Evolutionary conservation across 768 basidiomycete species (phyloP).

Genomic region (Serendipita sp.): DNA sequence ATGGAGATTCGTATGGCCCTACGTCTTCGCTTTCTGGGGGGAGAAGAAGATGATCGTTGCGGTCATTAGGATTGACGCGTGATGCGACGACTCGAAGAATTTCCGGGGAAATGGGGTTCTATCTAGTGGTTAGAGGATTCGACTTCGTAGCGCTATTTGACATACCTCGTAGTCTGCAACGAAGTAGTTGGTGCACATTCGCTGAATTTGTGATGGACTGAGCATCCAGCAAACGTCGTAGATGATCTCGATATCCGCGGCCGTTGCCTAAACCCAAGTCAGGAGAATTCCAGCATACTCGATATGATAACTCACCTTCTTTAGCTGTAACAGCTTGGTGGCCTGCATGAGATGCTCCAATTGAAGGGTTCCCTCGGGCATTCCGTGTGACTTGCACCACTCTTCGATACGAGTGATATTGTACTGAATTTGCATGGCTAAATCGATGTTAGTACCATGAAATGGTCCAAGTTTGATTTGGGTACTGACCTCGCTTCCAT

Average conservation of each 20-base stretch:
- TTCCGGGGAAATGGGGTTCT: slow-evolving; percentile 96
- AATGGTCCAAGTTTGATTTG: background rate
- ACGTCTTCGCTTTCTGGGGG: slow-evolving; percentile 96
- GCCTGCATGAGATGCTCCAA: slow-evolving; percentile 99
- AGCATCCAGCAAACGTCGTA: slow-evolving; percentile 99
- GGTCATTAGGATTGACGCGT: slow-evolving; percentile 88
- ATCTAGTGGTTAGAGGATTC: slow-evolving; percentile 8
- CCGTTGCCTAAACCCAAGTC: slow-evolving; percentile 45
- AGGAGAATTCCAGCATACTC: background rate
- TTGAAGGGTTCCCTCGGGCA: slow-evolving; percentile 96
- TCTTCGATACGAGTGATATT: slow-evolving; percentile 96
- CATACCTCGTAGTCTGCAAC: slow-evolving; percentile 94
- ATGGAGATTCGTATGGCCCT: slow-evolving; percentile 82
- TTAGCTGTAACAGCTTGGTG: slow-evolving; percentile 91
- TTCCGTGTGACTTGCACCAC: slow-evolving; percentile 99
- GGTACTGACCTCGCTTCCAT: slow-evolving; percentile 80
- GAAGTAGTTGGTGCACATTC: slow-evolving; percentile 98
- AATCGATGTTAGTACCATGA: slow-evolving; percentile 1
- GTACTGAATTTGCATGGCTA: slow-evolving; percentile 99
- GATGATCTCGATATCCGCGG: slow-evolving; percentile 95
- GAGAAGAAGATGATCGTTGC: slow-evolving; percentile 90
- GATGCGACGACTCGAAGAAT: slow-evolving; percentile 94
- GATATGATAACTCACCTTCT: slow-evolving; percentile 48
- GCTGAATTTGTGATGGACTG: slow-evolving; percentile 96
- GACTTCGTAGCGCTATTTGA: background rate